phyloP scores from a whole-genome alignment of 1,139 yeast genomes.

The Yamadazyma dushanensis region DNA sequence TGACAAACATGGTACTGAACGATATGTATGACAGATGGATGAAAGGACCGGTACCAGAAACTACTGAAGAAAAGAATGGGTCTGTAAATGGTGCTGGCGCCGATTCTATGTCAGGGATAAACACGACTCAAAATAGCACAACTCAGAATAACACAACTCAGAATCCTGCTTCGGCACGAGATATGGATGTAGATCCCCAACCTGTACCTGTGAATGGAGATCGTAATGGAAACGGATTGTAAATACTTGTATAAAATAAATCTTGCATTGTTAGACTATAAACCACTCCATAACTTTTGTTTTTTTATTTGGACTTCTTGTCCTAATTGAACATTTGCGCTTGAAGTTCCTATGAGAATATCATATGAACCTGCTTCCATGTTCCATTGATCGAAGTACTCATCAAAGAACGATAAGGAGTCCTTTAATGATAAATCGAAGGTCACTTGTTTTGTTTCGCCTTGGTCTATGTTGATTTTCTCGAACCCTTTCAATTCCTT shows the following conservation, averaged over 20 bases:
- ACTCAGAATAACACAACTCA: not conserved
- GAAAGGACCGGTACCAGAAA: constrained; percentile 4
- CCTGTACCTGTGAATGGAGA: not conserved
- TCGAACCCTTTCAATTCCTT: constrained; percentile 59
- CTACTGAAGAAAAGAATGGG: not conserved
- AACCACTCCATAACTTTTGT: constrained; percentile 21
- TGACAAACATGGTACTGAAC: constrained; percentile 61
- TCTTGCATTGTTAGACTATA: not conserved
- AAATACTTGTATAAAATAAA: not conserved
- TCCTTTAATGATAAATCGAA: constrained; percentile 41
- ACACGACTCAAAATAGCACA: not conserved
- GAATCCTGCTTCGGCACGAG: not conserved
- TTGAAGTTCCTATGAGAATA: constrained; percentile 39
- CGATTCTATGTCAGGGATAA: not conserved
- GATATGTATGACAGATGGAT: constrained; percentile 77
- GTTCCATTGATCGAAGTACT: constrained; percentile 38
- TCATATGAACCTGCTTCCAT: constrained; percentile 19
- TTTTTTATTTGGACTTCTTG: constrained; percentile 31
- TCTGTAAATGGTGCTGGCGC: constrained; percentile 1
- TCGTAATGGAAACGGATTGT: not conserved
- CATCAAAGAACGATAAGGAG: constrained; percentile 56
- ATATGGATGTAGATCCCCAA: not conserved
- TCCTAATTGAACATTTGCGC: constrained; percentile 26
- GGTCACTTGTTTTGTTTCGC: constrained; percentile 33
- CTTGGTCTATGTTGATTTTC: constrained; percentile 44